Percentiles rank a stretch among this genome's conserved stretches.
Conservation (phyloP, 2,329 filamentous ascomycete species). For the Fusarium tanahbumbuense region DNA sequence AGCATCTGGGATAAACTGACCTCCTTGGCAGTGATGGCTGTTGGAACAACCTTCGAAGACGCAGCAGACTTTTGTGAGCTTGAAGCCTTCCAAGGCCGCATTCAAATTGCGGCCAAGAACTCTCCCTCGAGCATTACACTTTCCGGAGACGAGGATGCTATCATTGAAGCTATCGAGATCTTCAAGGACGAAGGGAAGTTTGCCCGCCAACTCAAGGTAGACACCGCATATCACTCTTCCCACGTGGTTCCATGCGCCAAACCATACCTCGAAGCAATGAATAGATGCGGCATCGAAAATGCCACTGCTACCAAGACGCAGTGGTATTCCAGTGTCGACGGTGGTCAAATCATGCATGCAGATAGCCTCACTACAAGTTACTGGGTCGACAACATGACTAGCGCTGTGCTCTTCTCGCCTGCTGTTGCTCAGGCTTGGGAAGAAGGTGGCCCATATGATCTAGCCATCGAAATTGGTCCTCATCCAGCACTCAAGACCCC, state of each 20-base stretch:
- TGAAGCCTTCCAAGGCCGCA: background rate
- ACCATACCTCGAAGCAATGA: background rate
- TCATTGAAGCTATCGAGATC: conserved; percentile 4
- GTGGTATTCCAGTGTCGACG: background rate
- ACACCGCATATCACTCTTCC: conserved; percentile 16
- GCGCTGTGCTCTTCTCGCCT: conserved; percentile 1
- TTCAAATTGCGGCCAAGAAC: conserved; percentile 3
- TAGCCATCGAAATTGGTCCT: conserved; percentile 4
- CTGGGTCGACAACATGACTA: conserved; percentile 4
- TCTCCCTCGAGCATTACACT: background rate
- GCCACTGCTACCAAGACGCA: background rate
- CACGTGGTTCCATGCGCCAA: background rate
- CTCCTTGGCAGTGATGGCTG: background rate
- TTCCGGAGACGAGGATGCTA: conserved; percentile 50
- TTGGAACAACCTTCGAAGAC: background rate
- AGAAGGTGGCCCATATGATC: background rate
- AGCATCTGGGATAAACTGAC: no score
- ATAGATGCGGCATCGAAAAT: background rate
- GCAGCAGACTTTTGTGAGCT: background rate
- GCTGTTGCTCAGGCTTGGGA: background rate
- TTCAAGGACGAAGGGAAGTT: conserved; percentile 11
- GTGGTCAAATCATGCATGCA: background rate
- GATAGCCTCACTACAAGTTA: background rate
- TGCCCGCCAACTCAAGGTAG: conserved; percentile 6
- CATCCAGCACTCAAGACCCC: conserved; percentile 9